phyloP scores from a whole-genome alignment of 2,329 filamentous ascomycete species.

The Diplocarpon mali region DNA sequence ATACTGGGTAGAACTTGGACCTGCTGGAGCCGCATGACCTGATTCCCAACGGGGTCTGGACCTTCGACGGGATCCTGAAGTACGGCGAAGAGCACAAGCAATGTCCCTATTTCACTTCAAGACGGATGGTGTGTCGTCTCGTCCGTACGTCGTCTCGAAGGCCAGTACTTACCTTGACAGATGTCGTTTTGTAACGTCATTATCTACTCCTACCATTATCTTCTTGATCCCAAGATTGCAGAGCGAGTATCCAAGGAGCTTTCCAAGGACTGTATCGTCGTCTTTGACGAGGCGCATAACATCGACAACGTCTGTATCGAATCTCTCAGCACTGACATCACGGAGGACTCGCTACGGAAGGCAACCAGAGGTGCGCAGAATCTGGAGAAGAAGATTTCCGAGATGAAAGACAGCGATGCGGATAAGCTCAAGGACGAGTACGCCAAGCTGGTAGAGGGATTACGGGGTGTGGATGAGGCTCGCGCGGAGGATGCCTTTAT shows the following conservation, averaged over 20 bases:
- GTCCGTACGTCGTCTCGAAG: background rate
- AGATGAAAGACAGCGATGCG: conserved; percentile 94
- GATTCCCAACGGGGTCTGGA: conserved; percentile 91
- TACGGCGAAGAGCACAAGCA: conserved; percentile 96
- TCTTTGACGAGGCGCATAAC: conserved; percentile 98
- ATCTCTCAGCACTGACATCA: conserved; percentile 90
- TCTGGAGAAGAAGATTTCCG: conserved; percentile 77
- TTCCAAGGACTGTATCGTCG: conserved; percentile 95
- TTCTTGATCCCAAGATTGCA: conserved; percentile 95
- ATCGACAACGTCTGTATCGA: conserved; percentile 99
- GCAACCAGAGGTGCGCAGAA: conserved; percentile 86
- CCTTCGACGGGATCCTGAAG: conserved; percentile 73
- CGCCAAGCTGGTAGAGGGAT: conserved; percentile 82
- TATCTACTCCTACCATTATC: conserved; percentile 98
- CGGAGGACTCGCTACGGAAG: conserved; percentile 85
- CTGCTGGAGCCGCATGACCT: conserved; percentile 90
- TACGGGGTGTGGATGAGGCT: conserved; percentile 79
- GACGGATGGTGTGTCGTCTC: conserved; percentile 62
- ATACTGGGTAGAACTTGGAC: conserved; percentile 65
- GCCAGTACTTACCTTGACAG: conserved; percentile 31
- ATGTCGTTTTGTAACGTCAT: conserved; percentile 99
- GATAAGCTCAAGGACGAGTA: conserved; percentile 94
- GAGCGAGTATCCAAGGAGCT: conserved; percentile 74
- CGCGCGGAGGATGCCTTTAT: conserved; percentile 93
- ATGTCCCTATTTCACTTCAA: conserved; percentile 92